phyloP scores from a whole-genome alignment of 305 asterid species.

The Rubia occidens region DNA sequence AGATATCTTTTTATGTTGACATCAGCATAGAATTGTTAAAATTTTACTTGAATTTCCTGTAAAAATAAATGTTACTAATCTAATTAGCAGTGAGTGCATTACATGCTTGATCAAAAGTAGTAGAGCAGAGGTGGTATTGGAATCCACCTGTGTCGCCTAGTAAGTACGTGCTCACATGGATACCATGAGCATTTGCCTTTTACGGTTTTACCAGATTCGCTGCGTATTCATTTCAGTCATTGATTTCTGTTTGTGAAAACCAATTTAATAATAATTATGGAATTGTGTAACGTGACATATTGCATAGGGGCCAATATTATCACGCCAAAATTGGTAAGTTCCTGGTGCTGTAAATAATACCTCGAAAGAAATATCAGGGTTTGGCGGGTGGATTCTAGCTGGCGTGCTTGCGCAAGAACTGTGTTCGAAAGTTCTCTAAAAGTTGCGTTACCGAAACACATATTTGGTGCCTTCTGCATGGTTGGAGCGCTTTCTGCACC shows the following conservation, averaged over 20 bases:
- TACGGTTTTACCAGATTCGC: background rate
- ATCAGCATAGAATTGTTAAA: no score
- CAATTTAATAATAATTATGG: no score
- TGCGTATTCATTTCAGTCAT: background rate
- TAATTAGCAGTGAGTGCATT: background rate
- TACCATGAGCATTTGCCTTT: slow-evolving; percentile 1
- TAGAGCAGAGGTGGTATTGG: background rate
- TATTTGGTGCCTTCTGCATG: slow-evolving; percentile 53
- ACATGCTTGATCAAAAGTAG: slow-evolving; percentile 1
- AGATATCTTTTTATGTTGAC: no score
- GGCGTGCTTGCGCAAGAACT: slow-evolving; percentile 1
- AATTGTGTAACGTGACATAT: background rate
- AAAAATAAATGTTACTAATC: background rate
- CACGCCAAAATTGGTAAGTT: background rate
- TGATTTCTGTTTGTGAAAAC: background rate
- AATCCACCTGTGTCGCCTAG: slow-evolving; percentile 8
- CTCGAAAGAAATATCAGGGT: background rate
- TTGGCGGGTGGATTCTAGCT: slow-evolving; percentile 7
- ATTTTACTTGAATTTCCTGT: no score
- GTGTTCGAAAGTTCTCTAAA: background rate
- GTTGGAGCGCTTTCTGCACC: slow-evolving; percentile 41
- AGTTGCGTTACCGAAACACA: background rate
- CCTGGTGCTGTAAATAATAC: background rate
- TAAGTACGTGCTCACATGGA: slow-evolving; percentile 12
- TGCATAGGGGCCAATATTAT: background rate